Evolutionary conservation across 2,329 filamentous ascomycete species (phyloP).

Genomic region (Aspergillus bombycis): DNA sequence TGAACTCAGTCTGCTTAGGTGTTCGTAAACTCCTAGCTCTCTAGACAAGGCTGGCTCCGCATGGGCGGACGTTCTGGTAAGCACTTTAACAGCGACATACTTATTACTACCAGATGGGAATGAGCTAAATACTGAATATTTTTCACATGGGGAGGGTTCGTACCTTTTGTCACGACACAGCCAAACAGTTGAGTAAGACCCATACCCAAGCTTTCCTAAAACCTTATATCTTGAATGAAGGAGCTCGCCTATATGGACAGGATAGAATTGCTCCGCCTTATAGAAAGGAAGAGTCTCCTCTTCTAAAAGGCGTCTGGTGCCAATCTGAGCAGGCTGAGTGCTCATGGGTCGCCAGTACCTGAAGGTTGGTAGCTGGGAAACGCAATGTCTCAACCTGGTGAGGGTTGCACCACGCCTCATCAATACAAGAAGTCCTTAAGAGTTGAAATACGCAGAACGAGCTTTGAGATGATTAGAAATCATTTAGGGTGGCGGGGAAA

Average conservation of each 20-base stretch:
- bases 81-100: not conserved
- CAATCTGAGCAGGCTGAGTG: not conserved
- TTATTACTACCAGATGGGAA: not conserved
- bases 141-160: not conserved
- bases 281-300: not conserved
- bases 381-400: not conserved
- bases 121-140: not conserved
- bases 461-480: no score
- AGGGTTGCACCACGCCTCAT: not conserved
- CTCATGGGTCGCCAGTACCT: not conserved
- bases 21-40: not conserved
- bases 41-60: not conserved
- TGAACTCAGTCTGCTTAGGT: not conserved
- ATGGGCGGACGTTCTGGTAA: not conserved
- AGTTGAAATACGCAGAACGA: no score
- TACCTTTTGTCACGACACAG: not conserved
- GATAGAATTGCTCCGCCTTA: not conserved
- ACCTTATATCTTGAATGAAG: not conserved
- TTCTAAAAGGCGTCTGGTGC: not conserved
- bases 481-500: no score
- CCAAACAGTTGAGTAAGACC: not conserved
- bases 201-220: not conserved
- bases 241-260: not conserved
- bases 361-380: not conserved
- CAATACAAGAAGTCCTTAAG: not conserved